Evolutionary conservation across 73 alveolate genomes (phyloP).

Genomic region (Paramecium caudatum): DNA sequence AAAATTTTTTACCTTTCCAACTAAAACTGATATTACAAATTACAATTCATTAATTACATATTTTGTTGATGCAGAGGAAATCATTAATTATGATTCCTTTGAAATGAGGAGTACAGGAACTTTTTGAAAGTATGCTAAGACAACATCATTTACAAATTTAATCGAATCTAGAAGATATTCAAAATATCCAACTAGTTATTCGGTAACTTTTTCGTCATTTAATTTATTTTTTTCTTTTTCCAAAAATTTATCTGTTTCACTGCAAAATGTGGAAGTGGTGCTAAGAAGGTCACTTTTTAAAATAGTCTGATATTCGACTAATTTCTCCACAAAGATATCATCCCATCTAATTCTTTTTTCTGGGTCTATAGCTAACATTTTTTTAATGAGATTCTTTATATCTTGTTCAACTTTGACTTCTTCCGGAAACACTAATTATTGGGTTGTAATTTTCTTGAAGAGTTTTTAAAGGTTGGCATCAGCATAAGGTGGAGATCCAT

Average conservation of each 20-base stretch:
- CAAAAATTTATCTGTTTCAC: not conserved
- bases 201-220: not conserved
- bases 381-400: not conserved
- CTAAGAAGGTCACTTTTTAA: not conserved
- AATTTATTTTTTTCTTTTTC: not conserved
- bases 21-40: not conserved
- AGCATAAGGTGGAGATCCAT: constrained; percentile 73
- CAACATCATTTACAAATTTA: not conserved
- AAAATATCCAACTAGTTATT: not conserved
- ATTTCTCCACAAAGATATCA: not conserved
- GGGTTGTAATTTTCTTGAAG: not conserved
- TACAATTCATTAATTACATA: not conserved
- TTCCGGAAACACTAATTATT: not conserved
- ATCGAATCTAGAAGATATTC: not conserved
- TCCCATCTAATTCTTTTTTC: constrained; percentile 24
- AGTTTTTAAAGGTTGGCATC: not conserved
- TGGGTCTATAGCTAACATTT: constrained; percentile 9
- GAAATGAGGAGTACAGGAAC: not conserved
- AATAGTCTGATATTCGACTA: not conserved
- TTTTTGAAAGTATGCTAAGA: too few relatives aligned
- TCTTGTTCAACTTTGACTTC: not conserved
- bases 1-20: not conserved
- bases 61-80: not conserved
- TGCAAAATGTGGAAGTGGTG: not conserved
- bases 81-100: not conserved